Evolutionary conservation across 768 basidiomycete species (phyloP), one percentile per base, ranked within the genome.

Genomic region (Lactarius hatsudake): DNA sequence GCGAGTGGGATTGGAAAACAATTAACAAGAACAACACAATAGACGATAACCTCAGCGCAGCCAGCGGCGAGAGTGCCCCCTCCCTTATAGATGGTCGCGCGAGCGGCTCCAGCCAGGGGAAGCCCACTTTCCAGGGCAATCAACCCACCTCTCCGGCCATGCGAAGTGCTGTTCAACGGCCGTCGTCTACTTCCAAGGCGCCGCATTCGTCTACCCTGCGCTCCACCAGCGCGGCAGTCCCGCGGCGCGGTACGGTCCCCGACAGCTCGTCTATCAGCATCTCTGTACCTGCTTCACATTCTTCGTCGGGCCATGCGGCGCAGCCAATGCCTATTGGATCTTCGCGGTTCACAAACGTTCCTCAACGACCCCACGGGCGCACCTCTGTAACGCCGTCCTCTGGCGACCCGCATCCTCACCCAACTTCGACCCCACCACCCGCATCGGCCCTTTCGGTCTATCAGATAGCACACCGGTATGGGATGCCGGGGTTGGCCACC

Each of bases 401-500:
- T 3, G 77, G 81, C 13, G 91, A 93, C 72, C 90, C 91, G 3
- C 89, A 93, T 74, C 76, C 82, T 0, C 91, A 92, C 72, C 91
- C 90, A 12, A 84, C 86, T 0, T 78, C 84, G 7, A 70, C 83
- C 5, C 88, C 88, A 8, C 76, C 79, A 5, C 85, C 90, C 18
- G 89, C 89, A 15, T 89, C 88, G 28, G 89, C 90, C 2, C 75
- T 93, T 58, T 85, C 86, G 0, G 83, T 92, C 71, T 93, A 90
- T 76, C 88, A 89, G 70, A 81, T 91, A 13, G 88, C 90, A 4
- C 89, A 93, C 77, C 82, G 89, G 61, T 93, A 92, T 75, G 78
- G 78, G 2, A 86, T 93, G 79, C 84, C 85, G 4, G 83, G 80
- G 9, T 81, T 93, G 28, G 84, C 85, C n/a, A 72, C 79, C 26